Conservation (phyloP, 768 basidiomycete species). For the Lactarius psammicola region DNA sequence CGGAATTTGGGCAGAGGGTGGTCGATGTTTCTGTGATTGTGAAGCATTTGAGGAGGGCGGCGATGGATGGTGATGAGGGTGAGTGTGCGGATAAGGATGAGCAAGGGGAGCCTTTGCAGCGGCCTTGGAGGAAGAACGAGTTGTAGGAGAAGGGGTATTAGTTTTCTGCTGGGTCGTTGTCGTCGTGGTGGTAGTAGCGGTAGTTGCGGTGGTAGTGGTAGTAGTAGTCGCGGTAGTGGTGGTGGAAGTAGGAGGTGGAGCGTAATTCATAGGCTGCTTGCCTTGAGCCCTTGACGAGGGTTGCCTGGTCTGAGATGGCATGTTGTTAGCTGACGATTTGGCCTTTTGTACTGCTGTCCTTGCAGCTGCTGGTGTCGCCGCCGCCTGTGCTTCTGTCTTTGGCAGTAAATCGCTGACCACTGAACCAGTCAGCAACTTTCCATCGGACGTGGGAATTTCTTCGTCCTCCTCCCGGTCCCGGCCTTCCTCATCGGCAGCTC, state of each 20-base stretch:
- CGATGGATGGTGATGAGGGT: conserved; percentile 56
- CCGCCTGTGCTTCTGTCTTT: conserved; percentile 27
- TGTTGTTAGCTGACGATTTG: conserved; percentile 29
- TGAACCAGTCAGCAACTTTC: conserved; percentile 23
- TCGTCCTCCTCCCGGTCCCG: conserved; percentile 5
- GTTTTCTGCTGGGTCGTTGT: conserved; percentile 22
- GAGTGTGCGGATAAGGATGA: conserved; percentile 50
- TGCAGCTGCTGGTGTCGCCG: conserved; percentile 11
- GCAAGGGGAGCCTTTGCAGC: conserved; percentile 57
- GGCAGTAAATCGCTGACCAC: conserved; percentile 21
- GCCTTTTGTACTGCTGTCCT: conserved; percentile 1
- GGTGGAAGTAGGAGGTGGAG: conserved; percentile 34
- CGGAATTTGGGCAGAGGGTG: conserved; percentile 33
- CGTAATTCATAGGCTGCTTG: conserved; percentile 89
- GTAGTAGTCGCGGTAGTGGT: conserved; percentile 37
- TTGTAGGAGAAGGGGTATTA: conserved; percentile 35
- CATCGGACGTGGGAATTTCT: conserved; percentile 22
- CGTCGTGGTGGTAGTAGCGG: neutral
- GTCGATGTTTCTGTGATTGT: conserved; percentile 40
- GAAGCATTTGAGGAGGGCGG: conserved; percentile 45
- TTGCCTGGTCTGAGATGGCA: conserved; percentile 27
- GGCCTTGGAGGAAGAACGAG: conserved; percentile 38
- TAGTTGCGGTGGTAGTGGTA: conserved; percentile 5
- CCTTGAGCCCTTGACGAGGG: conserved; percentile 77
- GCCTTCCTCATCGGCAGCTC: neutral